Base-by-base conservation (phyloP, 208 protist genomes). In the Strigomonas culicis region DNA sequence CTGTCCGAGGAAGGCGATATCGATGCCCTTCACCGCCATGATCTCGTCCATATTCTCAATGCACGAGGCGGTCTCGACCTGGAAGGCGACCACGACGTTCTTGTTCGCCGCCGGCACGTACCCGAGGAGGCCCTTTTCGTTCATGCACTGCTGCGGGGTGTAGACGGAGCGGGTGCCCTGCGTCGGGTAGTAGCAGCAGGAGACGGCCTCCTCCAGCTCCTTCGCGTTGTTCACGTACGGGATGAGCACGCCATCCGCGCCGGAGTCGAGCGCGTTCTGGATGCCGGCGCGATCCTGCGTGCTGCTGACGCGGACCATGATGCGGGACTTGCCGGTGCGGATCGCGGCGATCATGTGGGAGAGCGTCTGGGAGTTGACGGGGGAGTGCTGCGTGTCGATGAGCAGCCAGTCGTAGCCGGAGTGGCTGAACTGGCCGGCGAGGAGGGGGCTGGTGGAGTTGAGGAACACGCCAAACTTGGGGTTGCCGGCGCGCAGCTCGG, bases 351-450 rank as follows among this genome's bases (percentile, higher is more conserved):
- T 74, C 84, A 88, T 86, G 59, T 84, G 61, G 44, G 79, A 72
- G 59, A 88, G 46, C 43, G 81, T 84, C 62, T 80, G 3, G 31
- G 73, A 67, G 75, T 88, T 68, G 39, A 80, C 76, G 25, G 84
- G 84, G 59, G 81, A 83, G 75, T 91, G 84, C 72, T 91, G 84
- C 11, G 76, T 70, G 56, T 91, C 84, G 50, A 91, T 86, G 52
- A 91, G 69, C 61, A 91, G 79, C 84, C 84, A 91, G 81, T 88
- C 84, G 63, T 91, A 88, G 71, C 84, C 84, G 46, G 75, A 88
- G 81, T 91, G 84, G 56, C 72, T 86, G 75, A 91, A 91, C 81
- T 91, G 84, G 31, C 81, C 84, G 32, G 84, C 82, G 41, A 91
- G 69, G 47, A 86, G 66, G 57, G 80, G 77, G 67, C 59, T 81